Conservation (phyloP, 2,329 filamentous ascomycete genomes). For the Neocucurbitaria cava region DNA sequence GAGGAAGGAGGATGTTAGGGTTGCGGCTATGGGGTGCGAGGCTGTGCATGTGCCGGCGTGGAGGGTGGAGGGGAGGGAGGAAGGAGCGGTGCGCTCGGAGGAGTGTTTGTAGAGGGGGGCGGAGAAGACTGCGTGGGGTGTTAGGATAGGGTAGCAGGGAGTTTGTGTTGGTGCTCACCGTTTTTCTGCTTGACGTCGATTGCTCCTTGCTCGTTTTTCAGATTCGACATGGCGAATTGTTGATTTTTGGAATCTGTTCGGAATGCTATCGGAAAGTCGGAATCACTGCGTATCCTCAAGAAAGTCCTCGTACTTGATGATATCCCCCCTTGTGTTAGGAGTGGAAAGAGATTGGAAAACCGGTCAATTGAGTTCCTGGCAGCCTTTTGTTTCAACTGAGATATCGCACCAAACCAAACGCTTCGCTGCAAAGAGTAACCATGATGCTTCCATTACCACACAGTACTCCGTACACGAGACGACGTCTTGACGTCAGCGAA, state of each 20-base stretch:
- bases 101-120: slow-evolving; percentile 36
- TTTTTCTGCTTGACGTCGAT: slow-evolving; percentile 40
- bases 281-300: too few relatives aligned
- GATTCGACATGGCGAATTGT: slow-evolving; percentile 19
- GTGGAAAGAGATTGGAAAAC: too few relatives aligned
- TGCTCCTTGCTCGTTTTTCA: slow-evolving; percentile 26
- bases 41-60: slow-evolving; percentile 27
- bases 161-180: slow-evolving; percentile 11
- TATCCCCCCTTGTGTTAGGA: too few relatives aligned
- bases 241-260: not conserved
- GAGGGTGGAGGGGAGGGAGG: slow-evolving; percentile 6
- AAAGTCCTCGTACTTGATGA: too few relatives aligned
- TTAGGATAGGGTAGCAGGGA: not conserved
- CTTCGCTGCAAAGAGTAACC: slow-evolving; percentile 2
- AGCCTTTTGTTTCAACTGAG: not conserved
- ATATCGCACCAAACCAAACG: not conserved
- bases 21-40: slow-evolving; percentile 56
- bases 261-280: not conserved
- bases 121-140: slow-evolving; percentile 22
- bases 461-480: not conserved
- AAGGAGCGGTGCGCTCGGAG: slow-evolving; percentile 3
- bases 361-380: too few relatives aligned
- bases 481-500: slow-evolving; percentile 17
- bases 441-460: slow-evolving; percentile 18
- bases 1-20: slow-evolving; percentile 65